Conservation (phyloP, 129 eudicot genomes). For the Chrysanthemum makinoi region DNA sequence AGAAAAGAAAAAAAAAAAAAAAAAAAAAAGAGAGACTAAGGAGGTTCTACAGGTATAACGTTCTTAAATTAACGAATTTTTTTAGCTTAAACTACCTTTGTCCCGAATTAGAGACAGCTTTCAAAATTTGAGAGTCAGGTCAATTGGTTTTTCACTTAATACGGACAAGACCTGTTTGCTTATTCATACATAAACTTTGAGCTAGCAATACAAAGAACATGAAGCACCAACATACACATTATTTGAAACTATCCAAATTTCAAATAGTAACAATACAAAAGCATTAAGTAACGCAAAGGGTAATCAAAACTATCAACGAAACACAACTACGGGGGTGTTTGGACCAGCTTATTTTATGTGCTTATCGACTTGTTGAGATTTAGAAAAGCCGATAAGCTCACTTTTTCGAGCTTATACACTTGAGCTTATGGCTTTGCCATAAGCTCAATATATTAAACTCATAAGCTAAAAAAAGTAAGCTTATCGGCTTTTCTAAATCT, state of each 20-base stretch:
- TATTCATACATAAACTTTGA: neutral
- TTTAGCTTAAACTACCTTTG: neutral
- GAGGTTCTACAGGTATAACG: neutral
- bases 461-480: neutral
- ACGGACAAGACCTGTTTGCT: neutral
- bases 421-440: too few species aligned
- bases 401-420: too few species aligned
- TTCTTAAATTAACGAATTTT: neutral
- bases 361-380: too few species aligned
- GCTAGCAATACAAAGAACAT: neutral
- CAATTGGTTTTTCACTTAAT: neutral
- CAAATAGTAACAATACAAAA: neutral
- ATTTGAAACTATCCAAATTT: too few species aligned
- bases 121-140: neutral
- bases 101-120: neutral
- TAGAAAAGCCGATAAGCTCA: too few species aligned
- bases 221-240: neutral
- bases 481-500: too few species aligned
- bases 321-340: neutral
- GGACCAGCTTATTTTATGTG: too few species aligned
- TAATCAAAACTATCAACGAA: neutral
- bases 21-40: conserved; percentile 1
- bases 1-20: too few species aligned
- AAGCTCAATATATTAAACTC: too few species aligned
- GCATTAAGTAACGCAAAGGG: neutral